phyloP scores from a whole-genome alignment of 768 basidiomycete genomes.

The Boletus vermiculosoides region DNA sequence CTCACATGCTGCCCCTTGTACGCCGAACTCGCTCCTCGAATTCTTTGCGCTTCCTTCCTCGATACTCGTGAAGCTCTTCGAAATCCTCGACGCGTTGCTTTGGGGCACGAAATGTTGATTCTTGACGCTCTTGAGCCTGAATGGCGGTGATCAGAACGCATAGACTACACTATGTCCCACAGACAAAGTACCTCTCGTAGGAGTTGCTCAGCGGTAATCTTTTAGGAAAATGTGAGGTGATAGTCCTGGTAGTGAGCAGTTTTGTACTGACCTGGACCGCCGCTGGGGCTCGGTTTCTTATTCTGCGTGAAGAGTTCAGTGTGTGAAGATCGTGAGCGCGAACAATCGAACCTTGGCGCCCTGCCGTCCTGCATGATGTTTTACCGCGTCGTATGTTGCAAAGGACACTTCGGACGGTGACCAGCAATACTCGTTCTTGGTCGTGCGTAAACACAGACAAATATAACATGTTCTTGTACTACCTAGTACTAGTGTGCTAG shows the following conservation, averaged over 20 bases:
- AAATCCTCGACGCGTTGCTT: conserved; percentile 96
- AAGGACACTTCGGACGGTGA: not conserved
- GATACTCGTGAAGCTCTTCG: conserved; percentile 87
- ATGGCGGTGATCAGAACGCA: conserved; percentile 1
- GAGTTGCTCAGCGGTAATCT: conserved; percentile 99
- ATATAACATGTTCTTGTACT: too few relatives aligned
- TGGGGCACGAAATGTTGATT: conserved; percentile 86
- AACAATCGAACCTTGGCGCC: conserved; percentile 60
- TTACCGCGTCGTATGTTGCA: not conserved
- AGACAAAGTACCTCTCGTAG: conserved; percentile 72
- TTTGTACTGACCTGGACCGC: conserved; percentile 71
- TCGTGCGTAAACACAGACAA: conserved; percentile 18
- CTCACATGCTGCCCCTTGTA: conserved; percentile 78
- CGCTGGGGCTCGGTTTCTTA: conserved; percentile 96
- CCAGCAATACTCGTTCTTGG: not conserved
- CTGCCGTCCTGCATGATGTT: conserved; percentile 72
- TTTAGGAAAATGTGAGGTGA: conserved; percentile 20
- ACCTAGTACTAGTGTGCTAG: too few relatives aligned
- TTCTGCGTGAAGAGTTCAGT: conserved; percentile 43
- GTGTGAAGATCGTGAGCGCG: not conserved
- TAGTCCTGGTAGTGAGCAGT: not conserved
- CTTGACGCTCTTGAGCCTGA: conserved; percentile 96
- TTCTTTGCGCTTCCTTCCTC: conserved; percentile 88
- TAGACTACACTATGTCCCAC: not conserved
- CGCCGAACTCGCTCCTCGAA: conserved; percentile 87